These are phyloP conservation scores for Aureobasidium lini DNA, from an alignment of 2,329 filamentous ascomycete species.

Conservation along the genomic window DNA sequence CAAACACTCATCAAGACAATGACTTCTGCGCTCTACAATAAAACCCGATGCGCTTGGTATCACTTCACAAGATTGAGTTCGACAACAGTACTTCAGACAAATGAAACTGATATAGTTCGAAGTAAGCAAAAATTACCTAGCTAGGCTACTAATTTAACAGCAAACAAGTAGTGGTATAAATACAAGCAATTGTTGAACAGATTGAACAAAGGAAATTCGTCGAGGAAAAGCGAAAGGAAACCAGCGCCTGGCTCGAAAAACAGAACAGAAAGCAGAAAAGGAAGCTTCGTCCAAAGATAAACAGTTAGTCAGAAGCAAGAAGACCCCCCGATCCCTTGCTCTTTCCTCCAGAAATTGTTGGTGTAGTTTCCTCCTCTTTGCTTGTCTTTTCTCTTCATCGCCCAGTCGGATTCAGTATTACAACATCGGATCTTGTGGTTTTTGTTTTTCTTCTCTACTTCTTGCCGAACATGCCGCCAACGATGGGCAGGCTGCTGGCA, in stretches of 20 bases:
- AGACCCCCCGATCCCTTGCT: slow-evolving; percentile 13
- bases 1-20: too few species aligned
- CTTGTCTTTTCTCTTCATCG: neutral
- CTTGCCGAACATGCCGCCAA: slow-evolving; percentile 42
- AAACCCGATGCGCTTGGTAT: too few species aligned
- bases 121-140: neutral
- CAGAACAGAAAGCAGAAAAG: neutral
- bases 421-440: neutral
- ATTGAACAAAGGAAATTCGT: slow-evolving; percentile 14
- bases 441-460: slow-evolving; percentile 27
- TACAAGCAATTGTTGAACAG: slow-evolving; percentile 1
- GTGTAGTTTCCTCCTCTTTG: slow-evolving; percentile 8
- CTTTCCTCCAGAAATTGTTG: slow-evolving; percentile 2
- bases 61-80: neutral
- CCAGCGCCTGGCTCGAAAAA: neutral
- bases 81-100: neutral
- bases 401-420: slow-evolving; percentile 2
- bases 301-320: slow-evolving; percentile 7
- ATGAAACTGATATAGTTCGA: neutral
- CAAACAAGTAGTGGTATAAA: slow-evolving; percentile 10
- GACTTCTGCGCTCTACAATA: too few species aligned
- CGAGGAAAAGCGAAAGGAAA: slow-evolving; percentile 9
- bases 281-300: neutral
- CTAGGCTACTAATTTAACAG: neutral
- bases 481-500: slow-evolving; percentile 34